Percentiles rank a stretch among this genome's conserved stretches.
Evolutionary conservation across 2,329 filamentous ascomycete genomes (phyloP).

Genomic region (Scedosporium apiospermum): DNA sequence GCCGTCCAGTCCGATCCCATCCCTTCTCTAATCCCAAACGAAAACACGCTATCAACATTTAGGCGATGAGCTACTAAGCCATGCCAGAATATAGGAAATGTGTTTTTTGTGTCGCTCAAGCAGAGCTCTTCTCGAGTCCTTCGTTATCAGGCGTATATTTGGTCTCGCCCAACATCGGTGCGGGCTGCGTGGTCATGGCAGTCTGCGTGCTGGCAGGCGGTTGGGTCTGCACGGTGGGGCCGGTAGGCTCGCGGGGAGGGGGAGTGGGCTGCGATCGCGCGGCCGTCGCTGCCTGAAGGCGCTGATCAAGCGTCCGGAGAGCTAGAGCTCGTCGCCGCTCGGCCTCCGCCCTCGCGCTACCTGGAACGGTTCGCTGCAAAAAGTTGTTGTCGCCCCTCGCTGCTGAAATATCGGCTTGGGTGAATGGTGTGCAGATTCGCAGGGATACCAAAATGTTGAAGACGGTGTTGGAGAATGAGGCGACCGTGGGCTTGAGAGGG

Average conservation of each 20-base stretch:
- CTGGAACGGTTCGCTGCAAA: conserved; percentile 45
- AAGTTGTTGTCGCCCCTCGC: conserved; percentile 57
- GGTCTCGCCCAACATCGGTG: conserved; percentile 56
- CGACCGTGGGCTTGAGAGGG: conserved; percentile 67
- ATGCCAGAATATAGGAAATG: background rate
- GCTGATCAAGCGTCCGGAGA: conserved; percentile 83
- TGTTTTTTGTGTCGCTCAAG: background rate
- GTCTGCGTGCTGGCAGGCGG: conserved; percentile 46
- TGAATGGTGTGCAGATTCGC: conserved; percentile 77
- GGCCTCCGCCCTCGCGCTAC: conserved; percentile 77
- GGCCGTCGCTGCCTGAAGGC: conserved; percentile 72
- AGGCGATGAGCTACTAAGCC: background rate
- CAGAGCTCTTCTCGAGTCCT: conserved; percentile 10
- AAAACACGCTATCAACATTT: background rate
- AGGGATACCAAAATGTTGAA: conserved; percentile 68
- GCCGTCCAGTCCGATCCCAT: background rate
- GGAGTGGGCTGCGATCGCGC: conserved; percentile 20
- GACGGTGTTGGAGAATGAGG: conserved; percentile 61
- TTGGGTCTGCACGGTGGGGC: conserved; percentile 48
- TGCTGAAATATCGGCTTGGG: conserved; percentile 66
- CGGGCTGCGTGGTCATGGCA: conserved; percentile 45
- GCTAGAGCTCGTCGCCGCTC: conserved; percentile 83
- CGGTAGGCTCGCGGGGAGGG: conserved; percentile 29
- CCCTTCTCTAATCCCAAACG: background rate
- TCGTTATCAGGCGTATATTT: conserved; percentile 60